Conservation (phyloP, 1,284 basidiomycete genomes). For the Ganoderma sinense region DNA sequence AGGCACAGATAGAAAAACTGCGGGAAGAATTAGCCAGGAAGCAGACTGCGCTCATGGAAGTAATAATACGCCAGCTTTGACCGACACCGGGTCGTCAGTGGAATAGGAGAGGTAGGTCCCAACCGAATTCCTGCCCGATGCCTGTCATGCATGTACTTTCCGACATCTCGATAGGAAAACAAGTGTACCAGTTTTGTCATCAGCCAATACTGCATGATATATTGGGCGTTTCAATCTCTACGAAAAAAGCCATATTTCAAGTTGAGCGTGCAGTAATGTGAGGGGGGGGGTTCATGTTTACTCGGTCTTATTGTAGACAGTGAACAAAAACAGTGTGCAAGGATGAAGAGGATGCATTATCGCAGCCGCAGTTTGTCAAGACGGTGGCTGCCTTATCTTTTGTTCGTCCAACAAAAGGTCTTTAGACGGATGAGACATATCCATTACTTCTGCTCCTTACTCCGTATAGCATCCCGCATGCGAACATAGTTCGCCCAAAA, state of each 20-base stretch:
- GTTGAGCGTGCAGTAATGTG: no score
- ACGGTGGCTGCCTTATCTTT: no score
- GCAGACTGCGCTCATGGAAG: background rate
- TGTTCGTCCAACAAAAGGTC: no score
- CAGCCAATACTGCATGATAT: no score
- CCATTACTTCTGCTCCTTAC: conserved; percentile 20
- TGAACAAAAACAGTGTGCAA: no score
- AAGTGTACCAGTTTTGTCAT: background rate
- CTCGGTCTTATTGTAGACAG: no score
- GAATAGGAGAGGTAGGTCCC: background rate
- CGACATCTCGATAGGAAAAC: background rate
- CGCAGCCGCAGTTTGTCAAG: no score
- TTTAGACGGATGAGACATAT: no score
- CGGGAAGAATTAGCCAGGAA: background rate
- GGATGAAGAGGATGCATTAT: no score
- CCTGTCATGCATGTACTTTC: background rate
- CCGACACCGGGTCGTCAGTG: background rate
- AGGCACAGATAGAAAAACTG: background rate
- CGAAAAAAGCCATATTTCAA: background rate
- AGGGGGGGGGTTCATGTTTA: no score
- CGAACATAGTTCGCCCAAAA: conserved; percentile 59
- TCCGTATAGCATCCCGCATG: conserved; percentile 40
- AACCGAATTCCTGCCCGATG: background rate
- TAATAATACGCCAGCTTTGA: background rate
- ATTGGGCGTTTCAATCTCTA: background rate